phyloP scores from a whole-genome alignment of 257 asterid genomes.

The Schizonepeta tenuifolia region DNA sequence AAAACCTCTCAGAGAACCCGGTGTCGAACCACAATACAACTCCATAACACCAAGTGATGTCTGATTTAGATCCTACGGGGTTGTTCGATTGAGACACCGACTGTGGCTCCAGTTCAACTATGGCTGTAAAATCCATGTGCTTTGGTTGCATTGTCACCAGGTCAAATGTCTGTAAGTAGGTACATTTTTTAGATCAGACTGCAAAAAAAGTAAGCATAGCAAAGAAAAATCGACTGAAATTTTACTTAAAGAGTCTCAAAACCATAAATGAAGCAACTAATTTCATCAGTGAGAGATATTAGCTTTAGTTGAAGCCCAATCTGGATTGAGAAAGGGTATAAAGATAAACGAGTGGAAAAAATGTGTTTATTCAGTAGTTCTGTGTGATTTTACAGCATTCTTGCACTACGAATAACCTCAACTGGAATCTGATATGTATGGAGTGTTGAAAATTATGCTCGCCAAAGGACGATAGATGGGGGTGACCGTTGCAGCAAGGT shows the following conservation, averaged over 20 bases:
- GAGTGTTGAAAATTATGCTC: too few species aligned
- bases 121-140: slow-evolving; percentile 86
- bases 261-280: too few species aligned
- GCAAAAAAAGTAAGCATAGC: neutral
- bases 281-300: too few species aligned
- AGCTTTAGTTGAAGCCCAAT: too few species aligned
- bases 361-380: too few species aligned
- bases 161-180: slow-evolving; percentile 72
- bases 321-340: too few species aligned
- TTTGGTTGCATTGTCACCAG: slow-evolving; percentile 75
- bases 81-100: slow-evolving; percentile 25
- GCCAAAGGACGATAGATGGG: too few species aligned
- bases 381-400: too few species aligned
- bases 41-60: slow-evolving; percentile 69
- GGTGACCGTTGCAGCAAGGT: too few species aligned
- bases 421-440: too few species aligned
- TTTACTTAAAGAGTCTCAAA: neutral
- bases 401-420: too few species aligned
- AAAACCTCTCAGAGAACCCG: slow-evolving; percentile 79
- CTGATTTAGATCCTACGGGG: slow-evolving; percentile 30
- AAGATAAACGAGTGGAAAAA: too few species aligned
- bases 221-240: neutral
- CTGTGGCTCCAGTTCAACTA: slow-evolving; percentile 63
- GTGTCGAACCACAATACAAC: slow-evolving; percentile 92
- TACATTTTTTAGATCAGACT: slow-evolving; percentile 21